These are phyloP conservation scores for Exutisphaerella laricina DNA, from an alignment of 2,329 filamentous ascomycete genomes.

Conservation along the genomic window DNA sequence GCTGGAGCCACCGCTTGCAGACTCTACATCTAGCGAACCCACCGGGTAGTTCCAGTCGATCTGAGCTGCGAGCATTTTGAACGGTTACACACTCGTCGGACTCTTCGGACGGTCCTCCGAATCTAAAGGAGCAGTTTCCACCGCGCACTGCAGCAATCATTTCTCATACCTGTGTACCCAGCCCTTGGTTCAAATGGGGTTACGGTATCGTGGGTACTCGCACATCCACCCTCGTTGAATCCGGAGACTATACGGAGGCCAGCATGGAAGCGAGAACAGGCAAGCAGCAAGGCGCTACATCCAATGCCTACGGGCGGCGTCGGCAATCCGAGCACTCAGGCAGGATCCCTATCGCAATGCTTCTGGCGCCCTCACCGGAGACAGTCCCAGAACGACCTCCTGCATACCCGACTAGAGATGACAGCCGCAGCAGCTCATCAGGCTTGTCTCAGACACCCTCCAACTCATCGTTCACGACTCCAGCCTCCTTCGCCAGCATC, in stretches of 20 bases:
- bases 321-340: neutral
- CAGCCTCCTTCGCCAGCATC: too few species aligned
- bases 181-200: neutral
- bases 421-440: conserved; percentile 2
- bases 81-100: too few species aligned
- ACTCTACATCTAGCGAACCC: neutral
- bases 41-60: neutral
- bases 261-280: conserved; percentile 3
- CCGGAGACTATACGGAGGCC: neutral
- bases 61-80: too few species aligned
- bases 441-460: neutral
- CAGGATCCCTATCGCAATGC: conserved; percentile 4
- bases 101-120: neutral
- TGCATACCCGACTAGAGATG: neutral
- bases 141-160: neutral
- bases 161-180: neutral
- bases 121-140: neutral
- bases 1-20: neutral
- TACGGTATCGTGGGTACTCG: neutral
- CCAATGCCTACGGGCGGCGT: neutral
- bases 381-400: neutral
- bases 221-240: neutral
- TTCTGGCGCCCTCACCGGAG: conserved; percentile 1
- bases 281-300: neutral
- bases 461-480: neutral